A percentile compares a stretch with the other conserved stretches of the same genome.
Conservation (phyloP, 352 stramenopile species). For the Pythium insidiosum region DNA sequence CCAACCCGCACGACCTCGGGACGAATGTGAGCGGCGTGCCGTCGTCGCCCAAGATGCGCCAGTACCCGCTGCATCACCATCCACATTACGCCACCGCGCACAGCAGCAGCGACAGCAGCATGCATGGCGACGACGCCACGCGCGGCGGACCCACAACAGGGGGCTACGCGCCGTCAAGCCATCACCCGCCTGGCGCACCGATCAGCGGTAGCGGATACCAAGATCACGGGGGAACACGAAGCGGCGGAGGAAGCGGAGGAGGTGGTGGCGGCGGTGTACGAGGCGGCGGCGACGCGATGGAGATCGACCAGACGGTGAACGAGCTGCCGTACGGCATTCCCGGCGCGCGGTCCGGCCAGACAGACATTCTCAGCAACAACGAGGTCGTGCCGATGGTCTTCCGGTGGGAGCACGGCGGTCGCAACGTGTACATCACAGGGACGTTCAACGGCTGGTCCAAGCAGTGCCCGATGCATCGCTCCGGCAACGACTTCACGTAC, state of each 20-base stretch:
- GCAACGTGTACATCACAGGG: slow-evolving; percentile 97
- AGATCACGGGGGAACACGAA: background rate
- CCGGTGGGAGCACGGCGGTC: slow-evolving; percentile 97
- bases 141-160: background rate
- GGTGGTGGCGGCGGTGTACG: background rate
- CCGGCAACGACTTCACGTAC: slow-evolving; percentile 99
- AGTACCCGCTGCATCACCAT: slow-evolving; percentile 62
- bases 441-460: slow-evolving; percentile 99
- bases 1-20: slow-evolving; percentile 70
- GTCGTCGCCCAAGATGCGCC: slow-evolving; percentile 6
- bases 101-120: slow-evolving; percentile 13
- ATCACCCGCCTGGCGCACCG: background rate
- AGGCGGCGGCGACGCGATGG: slow-evolving; percentile 41
- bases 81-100: slow-evolving; percentile 41
- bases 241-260: background rate
- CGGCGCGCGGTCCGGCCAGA: slow-evolving; percentile 16
- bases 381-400: slow-evolving; percentile 93
- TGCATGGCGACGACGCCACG: slow-evolving; percentile 10
- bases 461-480: slow-evolving; percentile 99
- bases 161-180: background rate
- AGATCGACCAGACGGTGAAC: slow-evolving; percentile 43
- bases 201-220: slow-evolving; percentile 3
- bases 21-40: slow-evolving; percentile 34
- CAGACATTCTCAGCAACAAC: slow-evolving; percentile 13
- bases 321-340: slow-evolving; percentile 17